Evolutionary conservation across 2,329 filamentous ascomycete genomes (phyloP).

Genomic region (Calonectria henricotiae): DNA sequence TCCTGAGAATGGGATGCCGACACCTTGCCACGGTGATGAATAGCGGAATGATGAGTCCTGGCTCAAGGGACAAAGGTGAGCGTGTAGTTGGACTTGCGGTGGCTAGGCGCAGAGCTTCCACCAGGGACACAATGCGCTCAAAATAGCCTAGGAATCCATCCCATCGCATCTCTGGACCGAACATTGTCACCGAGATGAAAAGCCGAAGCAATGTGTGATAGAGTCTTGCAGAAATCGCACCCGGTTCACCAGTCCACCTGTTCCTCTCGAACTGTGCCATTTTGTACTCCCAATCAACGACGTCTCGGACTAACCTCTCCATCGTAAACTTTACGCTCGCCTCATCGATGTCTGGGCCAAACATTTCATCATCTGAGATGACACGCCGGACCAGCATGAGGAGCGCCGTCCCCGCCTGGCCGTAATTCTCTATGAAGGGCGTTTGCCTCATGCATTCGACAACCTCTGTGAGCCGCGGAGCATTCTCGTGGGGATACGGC

Average conservation of each 20-base stretch:
- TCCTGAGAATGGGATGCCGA: constrained; percentile 53
- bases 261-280: constrained; percentile 48
- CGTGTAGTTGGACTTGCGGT: constrained; percentile 40
- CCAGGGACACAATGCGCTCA: constrained; percentile 49
- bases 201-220: constrained; percentile 53
- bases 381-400: constrained; percentile 46
- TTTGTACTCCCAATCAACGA: constrained; percentile 47
- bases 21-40: constrained; percentile 53
- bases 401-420: constrained; percentile 46
- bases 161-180: constrained; percentile 52
- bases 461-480: constrained; percentile 37
- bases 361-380: constrained; percentile 44
- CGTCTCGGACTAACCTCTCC: constrained; percentile 33
- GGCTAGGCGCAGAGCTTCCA: constrained; percentile 41
- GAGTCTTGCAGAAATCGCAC: constrained; percentile 49
- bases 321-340: constrained; percentile 3
- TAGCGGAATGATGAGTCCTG: constrained; percentile 54
- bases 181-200: constrained; percentile 40
- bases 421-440: constrained; percentile 43
- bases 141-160: constrained; percentile 53
- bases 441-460: constrained; percentile 38
- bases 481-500: constrained; percentile 52
- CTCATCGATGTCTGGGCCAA: not conserved
- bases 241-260: constrained; percentile 30
- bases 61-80: constrained; percentile 54